Evolutionary conservation across 768 basidiomycete species (phyloP).

Genomic region (Auricularia heimuer): DNA sequence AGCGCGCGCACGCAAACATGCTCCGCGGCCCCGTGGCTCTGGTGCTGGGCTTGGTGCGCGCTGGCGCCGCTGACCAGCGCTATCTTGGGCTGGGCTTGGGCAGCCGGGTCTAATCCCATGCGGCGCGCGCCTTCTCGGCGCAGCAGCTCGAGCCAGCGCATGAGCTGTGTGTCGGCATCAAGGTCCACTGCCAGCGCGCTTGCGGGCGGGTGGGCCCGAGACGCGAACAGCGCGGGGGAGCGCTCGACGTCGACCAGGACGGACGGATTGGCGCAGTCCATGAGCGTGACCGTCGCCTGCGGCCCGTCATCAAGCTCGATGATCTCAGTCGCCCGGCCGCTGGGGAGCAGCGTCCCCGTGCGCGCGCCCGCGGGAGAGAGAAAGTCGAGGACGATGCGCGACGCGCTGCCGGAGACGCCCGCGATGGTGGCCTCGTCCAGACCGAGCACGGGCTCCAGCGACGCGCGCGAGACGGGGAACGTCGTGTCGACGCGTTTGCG

Average conservation of each 20-base stretch:
- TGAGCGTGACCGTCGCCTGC: slow-evolving; percentile 34
- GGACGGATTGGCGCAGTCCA: slow-evolving; percentile 70
- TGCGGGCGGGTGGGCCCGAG: slow-evolving; percentile 12
- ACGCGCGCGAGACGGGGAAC: slow-evolving; percentile 38
- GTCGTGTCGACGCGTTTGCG: slow-evolving; percentile 58
- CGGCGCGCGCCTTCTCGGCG: slow-evolving; percentile 43
- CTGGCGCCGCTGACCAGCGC: slow-evolving; percentile 39
- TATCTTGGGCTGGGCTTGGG: slow-evolving; percentile 64
- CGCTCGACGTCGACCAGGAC: slow-evolving; percentile 43
- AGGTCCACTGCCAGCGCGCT: slow-evolving; percentile 14
- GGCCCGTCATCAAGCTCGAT: slow-evolving; percentile 25
- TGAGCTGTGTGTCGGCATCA: slow-evolving; percentile 11
- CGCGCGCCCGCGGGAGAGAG: slow-evolving; percentile 51
- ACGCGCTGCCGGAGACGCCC: slow-evolving; percentile 58
- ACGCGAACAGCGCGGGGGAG: slow-evolving; percentile 32
- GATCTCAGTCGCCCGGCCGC: slow-evolving; percentile 38
- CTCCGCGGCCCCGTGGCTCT: slow-evolving; percentile 14
- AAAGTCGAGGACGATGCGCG: slow-evolving; percentile 57
- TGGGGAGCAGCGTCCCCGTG: slow-evolving; percentile 62
- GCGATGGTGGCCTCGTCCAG: slow-evolving; percentile 47
- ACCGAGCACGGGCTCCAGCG: slow-evolving; percentile 30
- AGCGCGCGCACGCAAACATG: slow-evolving; percentile 50
- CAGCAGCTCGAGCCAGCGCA: slow-evolving; percentile 36
- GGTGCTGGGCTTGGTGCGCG: slow-evolving; percentile 12
- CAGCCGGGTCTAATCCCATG: slow-evolving; percentile 56